Evolutionary conservation across 352 stramenopile genomes (phyloP), one percentile per base, ranked within the genome.

Genomic region (Pythium plurisporium): DNA sequence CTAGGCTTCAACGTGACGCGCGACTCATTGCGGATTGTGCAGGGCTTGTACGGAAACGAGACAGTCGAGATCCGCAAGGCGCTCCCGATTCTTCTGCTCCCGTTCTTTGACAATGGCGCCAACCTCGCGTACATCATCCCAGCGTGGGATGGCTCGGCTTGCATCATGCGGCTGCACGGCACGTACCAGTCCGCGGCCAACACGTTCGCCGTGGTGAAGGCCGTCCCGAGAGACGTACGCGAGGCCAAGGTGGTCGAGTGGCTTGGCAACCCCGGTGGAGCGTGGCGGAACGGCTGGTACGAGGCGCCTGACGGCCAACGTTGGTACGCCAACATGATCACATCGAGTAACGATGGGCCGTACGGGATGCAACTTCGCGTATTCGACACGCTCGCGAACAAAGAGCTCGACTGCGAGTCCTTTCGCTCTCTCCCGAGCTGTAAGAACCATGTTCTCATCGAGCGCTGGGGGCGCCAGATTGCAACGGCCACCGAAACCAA

Each of bases 171-270:
- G n/a, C 19, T 45, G 5, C 5, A 29, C 17, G 38, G 20, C 19
- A 5, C 27, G 14, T 62, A 43, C 30, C 30, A 36, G 12, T 36
- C 30, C 30, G 30, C 30, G 7, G 30, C 30, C 64, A 74, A 27
- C 31, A 66, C 1, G 62, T 61, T 27, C n/a, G 42, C 14, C 0
- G 3, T 53, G 3, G 22, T 65, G 2, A 42, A 34, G 0, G 65
- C 38, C 1, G 44, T 62, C 1, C 29, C 62, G 15, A 42, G 52
- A 19, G 12, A 11, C 3, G 12, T 64, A 6, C 60, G 56, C 11
- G 19, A 26, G 59, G 59, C 29, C 17, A 76, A 72, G 25, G 82
- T 71, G 1, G 45, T 51, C 25, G 54, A 75, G 40, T 82, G 70
- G 75, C 64, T 81, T 12, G 12, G 12, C 7, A 12, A 36, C 30